These are phyloP conservation scores for Dendrobium catenatum DNA, from an alignment of 106 monocot species.

Conservation along the genomic window DNA sequence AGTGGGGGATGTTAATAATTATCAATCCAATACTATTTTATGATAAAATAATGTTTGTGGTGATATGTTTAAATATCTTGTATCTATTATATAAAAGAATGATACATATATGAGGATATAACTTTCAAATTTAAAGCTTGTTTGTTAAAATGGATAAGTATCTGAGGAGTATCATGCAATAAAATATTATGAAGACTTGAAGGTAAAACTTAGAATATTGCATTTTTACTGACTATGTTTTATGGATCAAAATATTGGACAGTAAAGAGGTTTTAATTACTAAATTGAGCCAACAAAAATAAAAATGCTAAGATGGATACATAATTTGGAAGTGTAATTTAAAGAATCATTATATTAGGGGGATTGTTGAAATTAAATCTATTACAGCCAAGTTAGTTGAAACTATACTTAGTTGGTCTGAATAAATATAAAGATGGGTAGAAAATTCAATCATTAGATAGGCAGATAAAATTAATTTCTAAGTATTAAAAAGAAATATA, in stretches of 20 bases:
- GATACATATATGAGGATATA: background rate
- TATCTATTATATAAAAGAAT: background rate
- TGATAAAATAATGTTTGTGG: too few relatives aligned
- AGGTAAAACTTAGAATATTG: background rate
- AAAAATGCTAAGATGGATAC: background rate
- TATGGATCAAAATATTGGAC: background rate
- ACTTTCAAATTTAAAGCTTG: background rate
- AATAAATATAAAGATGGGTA: too few relatives aligned
- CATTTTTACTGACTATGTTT: background rate
- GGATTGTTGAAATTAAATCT: too few relatives aligned
- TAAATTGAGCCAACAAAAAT: background rate
- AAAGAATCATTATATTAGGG: background rate
- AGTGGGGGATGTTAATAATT: too few relatives aligned
- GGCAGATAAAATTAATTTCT: too few relatives aligned
- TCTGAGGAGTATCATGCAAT: background rate
- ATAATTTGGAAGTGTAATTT: background rate
- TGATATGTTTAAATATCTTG: background rate
- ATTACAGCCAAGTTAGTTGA: too few relatives aligned
- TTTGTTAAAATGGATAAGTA: background rate
- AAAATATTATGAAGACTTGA: background rate
- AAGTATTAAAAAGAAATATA: too few relatives aligned
- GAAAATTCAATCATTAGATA: too few relatives aligned
- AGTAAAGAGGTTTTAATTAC: too few relatives aligned
- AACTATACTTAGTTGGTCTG: too few relatives aligned
- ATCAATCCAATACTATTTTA: too few relatives aligned